Percentiles rank a stretch among this genome's conserved stretches.
Conservation (phyloP, 2,329 filamentous ascomycete genomes). For the Pyrenophora seminiperda region DNA sequence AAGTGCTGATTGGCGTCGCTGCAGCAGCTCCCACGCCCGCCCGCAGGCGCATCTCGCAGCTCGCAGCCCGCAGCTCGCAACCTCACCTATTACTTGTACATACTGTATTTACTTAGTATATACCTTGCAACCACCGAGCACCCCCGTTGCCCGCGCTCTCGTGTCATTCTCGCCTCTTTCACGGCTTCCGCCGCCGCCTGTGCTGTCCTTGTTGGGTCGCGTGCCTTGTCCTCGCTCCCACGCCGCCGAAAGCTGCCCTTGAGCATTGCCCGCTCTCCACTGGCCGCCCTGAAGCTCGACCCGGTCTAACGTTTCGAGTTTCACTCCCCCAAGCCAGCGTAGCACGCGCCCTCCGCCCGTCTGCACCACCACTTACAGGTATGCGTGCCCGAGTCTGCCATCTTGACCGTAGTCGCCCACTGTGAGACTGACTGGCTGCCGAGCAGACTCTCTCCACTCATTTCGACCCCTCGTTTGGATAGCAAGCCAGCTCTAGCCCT, state of each 20-base stretch:
- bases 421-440: constrained; percentile 35
- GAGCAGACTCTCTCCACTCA: constrained; percentile 37
- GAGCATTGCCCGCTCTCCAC: constrained; percentile 31
- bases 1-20: constrained; percentile 18
- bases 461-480: constrained; percentile 47
- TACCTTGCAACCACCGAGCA: too few relatives aligned
- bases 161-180: constrained; percentile 20
- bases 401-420: constrained; percentile 25
- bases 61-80: constrained; percentile 13
- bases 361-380: constrained; percentile 40
- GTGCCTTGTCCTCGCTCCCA: constrained; percentile 19
- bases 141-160: constrained; percentile 20
- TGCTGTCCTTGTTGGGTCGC: constrained; percentile 28
- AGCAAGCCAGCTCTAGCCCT: constrained; percentile 23
- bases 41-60: constrained; percentile 17
- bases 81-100: too few relatives aligned
- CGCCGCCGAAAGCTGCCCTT: constrained; percentile 21
- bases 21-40: constrained; percentile 22
- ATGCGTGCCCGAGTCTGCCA: constrained; percentile 30
- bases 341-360: constrained; percentile 43
- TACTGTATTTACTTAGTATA: too few relatives aligned
- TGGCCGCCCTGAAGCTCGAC: constrained; percentile 39
- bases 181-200: constrained; percentile 30
- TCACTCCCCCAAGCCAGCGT: constrained; percentile 43
- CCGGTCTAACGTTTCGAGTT: constrained; percentile 47